Evolutionary conservation across 306 rosid species (phyloP), one percentile per base, ranked within the genome.

Genomic region (Acmispon strigosus): DNA sequence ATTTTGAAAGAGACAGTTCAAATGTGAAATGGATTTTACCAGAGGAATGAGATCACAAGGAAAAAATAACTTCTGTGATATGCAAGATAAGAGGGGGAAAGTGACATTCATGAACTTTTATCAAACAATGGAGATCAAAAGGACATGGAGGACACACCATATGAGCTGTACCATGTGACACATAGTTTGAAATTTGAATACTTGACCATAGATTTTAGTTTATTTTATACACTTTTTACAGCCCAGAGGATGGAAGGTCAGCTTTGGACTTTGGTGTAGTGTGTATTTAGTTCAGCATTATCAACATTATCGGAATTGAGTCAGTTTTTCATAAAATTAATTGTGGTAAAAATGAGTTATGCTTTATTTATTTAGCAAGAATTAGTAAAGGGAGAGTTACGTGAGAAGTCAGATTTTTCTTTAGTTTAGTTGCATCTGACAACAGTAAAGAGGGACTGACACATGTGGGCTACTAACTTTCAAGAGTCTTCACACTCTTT

Each of bases 81-180:
- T 27, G 32, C 44, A 78, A 57, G 70, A 70, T 70, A 52, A 52
- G 69, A 37, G 79, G 43, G 43, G 53, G 88, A 78, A 78, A 81
- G 72, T 67, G 88, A 81, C 85, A 62, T 52, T 56, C 61, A 81
- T 75, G 75, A 67, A 64, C 71, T 82, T 78, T 64, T 74, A 78
- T 78, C 77, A 73, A 39, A 39, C 64, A 52, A 68, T 43, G 62
- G 52, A 67, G 73, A 53, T 44, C 78, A 36, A 59, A 51, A 57
- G 50, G 75, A 66, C 82, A 55, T 47, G 37, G 37, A 32, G 37
- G 37, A 32, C 37, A 32, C 37, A 6, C 37, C 50, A 8, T 51
- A 47, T 75, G 78, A 71, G 65, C 81, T 65, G 81, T 77, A 66
- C 74, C 81, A 84, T 70, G 82, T 75, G 81, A 66, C 77, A 72